These are phyloP conservation scores for Rhynchosporium secalis DNA, from an alignment of 2,329 filamentous ascomycete species.

Conservation along the genomic window DNA sequence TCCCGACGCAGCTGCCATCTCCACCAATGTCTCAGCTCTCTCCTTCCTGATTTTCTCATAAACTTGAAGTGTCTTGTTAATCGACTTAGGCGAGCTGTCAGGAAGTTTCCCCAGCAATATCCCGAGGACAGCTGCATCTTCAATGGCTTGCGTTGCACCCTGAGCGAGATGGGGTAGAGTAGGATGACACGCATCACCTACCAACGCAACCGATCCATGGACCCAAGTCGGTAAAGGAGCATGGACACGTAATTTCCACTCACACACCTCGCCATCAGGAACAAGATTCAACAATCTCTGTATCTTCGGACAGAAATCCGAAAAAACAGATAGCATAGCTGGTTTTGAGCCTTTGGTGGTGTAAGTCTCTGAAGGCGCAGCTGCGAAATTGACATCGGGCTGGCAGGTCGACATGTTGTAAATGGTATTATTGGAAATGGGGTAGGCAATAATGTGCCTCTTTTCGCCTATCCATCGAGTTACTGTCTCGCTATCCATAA, in stretches of 20 bases:
- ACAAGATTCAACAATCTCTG: slow-evolving; percentile 60
- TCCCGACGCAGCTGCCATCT: slow-evolving; percentile 51
- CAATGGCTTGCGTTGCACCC: slow-evolving; percentile 67
- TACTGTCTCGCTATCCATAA: slow-evolving; percentile 66
- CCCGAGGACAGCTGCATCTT: slow-evolving; percentile 63
- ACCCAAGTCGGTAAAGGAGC: slow-evolving; percentile 58
- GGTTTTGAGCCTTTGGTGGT: slow-evolving; percentile 62
- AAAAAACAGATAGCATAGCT: slow-evolving; percentile 61
- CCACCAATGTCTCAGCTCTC: slow-evolving; percentile 53
- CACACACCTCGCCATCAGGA: slow-evolving; percentile 61
- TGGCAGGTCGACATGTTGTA: slow-evolving; percentile 66
- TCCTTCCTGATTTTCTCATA: slow-evolving; percentile 60
- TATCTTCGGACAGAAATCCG: slow-evolving; percentile 60
- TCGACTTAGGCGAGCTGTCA: slow-evolving; percentile 41
- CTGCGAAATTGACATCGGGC: slow-evolving; percentile 60
- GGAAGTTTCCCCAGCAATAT: slow-evolving; percentile 50
- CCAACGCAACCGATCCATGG: slow-evolving; percentile 55
- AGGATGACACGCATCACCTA: slow-evolving; percentile 67
- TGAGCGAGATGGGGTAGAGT: slow-evolving; percentile 68
- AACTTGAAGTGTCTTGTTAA: slow-evolving; percentile 52
- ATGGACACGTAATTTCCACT: slow-evolving; percentile 64
- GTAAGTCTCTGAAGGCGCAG: slow-evolving; percentile 59
- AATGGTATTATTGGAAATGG: slow-evolving; percentile 64
- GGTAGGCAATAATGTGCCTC: slow-evolving; percentile 77
- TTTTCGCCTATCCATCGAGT: slow-evolving; percentile 75